These are phyloP conservation scores for Calocybe indica DNA, from an alignment of 768 basidiomycete species.

Conservation along the genomic window DNA sequence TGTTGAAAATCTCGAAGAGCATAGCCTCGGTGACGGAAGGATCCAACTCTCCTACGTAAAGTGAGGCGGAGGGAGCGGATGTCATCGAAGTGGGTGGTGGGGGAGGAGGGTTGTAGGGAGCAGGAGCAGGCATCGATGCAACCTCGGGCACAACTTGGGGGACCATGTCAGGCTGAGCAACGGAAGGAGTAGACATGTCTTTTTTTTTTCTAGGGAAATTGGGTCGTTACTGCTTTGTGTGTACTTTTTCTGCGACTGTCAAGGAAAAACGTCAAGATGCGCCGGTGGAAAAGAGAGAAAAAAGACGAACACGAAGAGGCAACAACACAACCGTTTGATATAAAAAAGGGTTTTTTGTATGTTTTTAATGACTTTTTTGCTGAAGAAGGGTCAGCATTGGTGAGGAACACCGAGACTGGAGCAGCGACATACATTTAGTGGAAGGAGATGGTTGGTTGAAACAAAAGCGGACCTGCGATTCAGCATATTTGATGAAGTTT, in stretches of 20 bases:
- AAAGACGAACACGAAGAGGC: constrained; percentile 59
- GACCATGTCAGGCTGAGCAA: constrained; percentile 47
- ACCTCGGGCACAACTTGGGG: constrained; percentile 46
- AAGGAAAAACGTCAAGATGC: constrained; percentile 11
- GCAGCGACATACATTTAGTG: constrained; percentile 47
- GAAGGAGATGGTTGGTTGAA: constrained; percentile 53
- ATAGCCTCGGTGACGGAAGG: constrained; percentile 98
- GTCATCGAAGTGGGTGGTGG: constrained; percentile 50
- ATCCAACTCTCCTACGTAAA: constrained; percentile 99
- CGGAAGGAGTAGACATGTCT: constrained; percentile 55
- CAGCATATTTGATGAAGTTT: constrained; percentile 28
- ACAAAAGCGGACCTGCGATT: constrained; percentile 27
- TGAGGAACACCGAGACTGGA: constrained; percentile 11
- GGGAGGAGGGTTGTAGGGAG: constrained; percentile 55
- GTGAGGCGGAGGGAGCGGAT: constrained; percentile 80
- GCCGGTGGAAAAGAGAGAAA: constrained; percentile 9
- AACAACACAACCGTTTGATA: constrained; percentile 74
- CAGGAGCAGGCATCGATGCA: constrained; percentile 37
- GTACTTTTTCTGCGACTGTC: constrained; percentile 63
- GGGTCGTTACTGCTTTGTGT: constrained; percentile 90
- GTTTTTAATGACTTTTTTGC: constrained; percentile 69
- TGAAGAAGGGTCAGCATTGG: constrained; percentile 19
- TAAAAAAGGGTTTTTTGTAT: constrained; percentile 55
- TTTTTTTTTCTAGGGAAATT: constrained; percentile 37
- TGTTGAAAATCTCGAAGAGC: constrained; percentile 99